phyloP scores from a whole-genome alignment of 129 eudicot genomes.

The Deinandra increscens region DNA sequence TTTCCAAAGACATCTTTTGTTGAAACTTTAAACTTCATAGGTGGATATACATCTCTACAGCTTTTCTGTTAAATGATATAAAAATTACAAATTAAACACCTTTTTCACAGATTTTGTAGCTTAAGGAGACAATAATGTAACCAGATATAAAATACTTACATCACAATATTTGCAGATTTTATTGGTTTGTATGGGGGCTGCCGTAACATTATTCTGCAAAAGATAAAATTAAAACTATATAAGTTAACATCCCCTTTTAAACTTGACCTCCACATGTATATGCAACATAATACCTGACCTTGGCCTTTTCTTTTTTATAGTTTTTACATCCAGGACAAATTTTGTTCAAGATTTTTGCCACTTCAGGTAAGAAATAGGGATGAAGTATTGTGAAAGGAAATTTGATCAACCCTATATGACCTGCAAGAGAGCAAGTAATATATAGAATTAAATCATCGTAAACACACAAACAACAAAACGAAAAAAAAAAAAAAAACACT shows the following conservation, averaged over 20 bases:
- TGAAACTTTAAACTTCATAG: constrained; percentile 59
- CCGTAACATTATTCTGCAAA: constrained; percentile 44
- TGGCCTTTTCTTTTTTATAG: constrained; percentile 40
- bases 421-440: constrained; percentile 37
- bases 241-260: background rate
- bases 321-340: constrained; percentile 88
- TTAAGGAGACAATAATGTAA: background rate
- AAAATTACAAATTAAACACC: background rate
- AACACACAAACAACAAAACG: background rate
- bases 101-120: constrained; percentile 11
- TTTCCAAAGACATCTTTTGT: constrained; percentile 66
- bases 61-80: constrained; percentile 44
- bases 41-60: constrained; percentile 48
- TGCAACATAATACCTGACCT: constrained; percentile 65
- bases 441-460: background rate
- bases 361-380: constrained; percentile 74
- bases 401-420: constrained; percentile 78
- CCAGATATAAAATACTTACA: constrained; percentile 52
- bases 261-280: background rate
- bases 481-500: background rate
- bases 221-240: constrained; percentile 10
- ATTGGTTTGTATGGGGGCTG: constrained; percentile 22
- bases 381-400: constrained; percentile 71
- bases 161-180: constrained; percentile 66
- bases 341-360: constrained; percentile 65